Evolutionary conservation across 2,329 filamentous ascomycete species (phyloP).

Genomic region (Teratosphaeria gauchensis): DNA sequence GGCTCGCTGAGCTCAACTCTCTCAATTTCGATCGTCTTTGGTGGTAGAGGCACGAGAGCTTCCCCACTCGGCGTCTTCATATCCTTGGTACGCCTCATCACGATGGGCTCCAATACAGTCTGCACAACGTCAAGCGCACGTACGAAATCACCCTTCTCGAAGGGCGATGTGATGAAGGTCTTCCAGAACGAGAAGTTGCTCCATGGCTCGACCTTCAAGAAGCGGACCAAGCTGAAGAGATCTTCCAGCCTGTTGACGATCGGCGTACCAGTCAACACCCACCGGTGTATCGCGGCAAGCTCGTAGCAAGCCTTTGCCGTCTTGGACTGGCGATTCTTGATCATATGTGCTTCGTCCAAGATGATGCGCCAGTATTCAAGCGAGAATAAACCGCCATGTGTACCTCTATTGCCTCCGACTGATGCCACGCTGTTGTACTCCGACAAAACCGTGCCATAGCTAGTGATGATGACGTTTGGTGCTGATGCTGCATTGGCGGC

Average conservation of each 20-base stretch:
- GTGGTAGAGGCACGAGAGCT: slow-evolving; percentile 70
- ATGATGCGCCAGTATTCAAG: slow-evolving; percentile 92
- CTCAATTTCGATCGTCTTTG: slow-evolving; percentile 74
- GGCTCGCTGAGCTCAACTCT: slow-evolving; percentile 74
- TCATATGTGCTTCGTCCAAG: slow-evolving; percentile 87
- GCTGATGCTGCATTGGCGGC: slow-evolving; percentile 62
- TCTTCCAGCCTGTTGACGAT: slow-evolving; percentile 96
- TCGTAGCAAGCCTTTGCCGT: slow-evolving; percentile 94
- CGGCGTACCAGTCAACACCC: slow-evolving; percentile 88
- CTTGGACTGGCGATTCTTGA: slow-evolving; percentile 81
- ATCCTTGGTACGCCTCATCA: slow-evolving; percentile 88
- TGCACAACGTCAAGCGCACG: slow-evolving; percentile 93
- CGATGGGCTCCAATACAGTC: slow-evolving; percentile 90
- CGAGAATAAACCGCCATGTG: slow-evolving; percentile 66
- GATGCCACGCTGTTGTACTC: slow-evolving; percentile 70
- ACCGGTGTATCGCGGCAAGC: slow-evolving; percentile 72
- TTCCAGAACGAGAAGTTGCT: slow-evolving; percentile 99
- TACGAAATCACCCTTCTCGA: slow-evolving; percentile 90
- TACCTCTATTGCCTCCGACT: slow-evolving; percentile 55
- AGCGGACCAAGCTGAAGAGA: slow-evolving; percentile 84
- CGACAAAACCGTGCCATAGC: slow-evolving; percentile 83
- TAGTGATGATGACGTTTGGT: slow-evolving; percentile 87
- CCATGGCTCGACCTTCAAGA: slow-evolving; percentile 92
- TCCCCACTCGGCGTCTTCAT: slow-evolving; percentile 91
- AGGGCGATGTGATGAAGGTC: slow-evolving; percentile 95